Conservation (phyloP, 108 stramenopile species). For the Chaetoceros tenuissimus region DNA sequence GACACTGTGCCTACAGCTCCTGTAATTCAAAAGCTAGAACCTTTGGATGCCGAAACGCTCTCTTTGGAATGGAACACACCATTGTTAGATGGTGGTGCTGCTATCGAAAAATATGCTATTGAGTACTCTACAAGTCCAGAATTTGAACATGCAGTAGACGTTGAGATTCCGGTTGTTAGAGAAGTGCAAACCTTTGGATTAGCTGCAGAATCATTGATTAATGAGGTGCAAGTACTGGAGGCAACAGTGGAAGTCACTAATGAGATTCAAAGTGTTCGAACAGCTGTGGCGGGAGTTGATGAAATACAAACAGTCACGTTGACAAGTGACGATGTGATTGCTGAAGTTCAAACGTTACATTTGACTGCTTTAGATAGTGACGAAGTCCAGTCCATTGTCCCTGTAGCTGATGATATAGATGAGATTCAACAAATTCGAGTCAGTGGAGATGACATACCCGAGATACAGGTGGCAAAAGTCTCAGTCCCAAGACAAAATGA, state of each 20-base stretch:
- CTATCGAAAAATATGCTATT: slow-evolving; percentile 47
- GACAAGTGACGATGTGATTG: slow-evolving; percentile 61
- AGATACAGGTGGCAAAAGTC: slow-evolving; percentile 56
- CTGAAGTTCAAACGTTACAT: slow-evolving; percentile 77
- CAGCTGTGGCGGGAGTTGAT: slow-evolving; percentile 60
- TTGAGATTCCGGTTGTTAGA: slow-evolving; percentile 26
- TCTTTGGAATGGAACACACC: slow-evolving; percentile 45
- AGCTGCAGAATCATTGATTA: slow-evolving; percentile 11
- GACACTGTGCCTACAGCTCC: slow-evolving; percentile 49
- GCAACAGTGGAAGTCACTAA: slow-evolving; percentile 69
- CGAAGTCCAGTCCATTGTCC: slow-evolving; percentile 60
- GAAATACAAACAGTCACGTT: slow-evolving; percentile 75
- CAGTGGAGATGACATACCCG: slow-evolving; percentile 35
- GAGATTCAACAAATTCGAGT: slow-evolving; percentile 64
- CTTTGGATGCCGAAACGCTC: slow-evolving; percentile 33
- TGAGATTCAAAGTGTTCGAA: slow-evolving; percentile 67
- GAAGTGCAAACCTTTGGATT: slow-evolving; percentile 40
- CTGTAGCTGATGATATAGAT: slow-evolving; percentile 53
- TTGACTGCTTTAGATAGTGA: slow-evolving; percentile 62
- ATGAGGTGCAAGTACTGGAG: slow-evolving; percentile 54
- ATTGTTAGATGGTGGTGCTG: slow-evolving; percentile 57
- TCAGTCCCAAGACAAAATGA: slow-evolving; percentile 50
- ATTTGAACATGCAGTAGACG: slow-evolving; percentile 29
- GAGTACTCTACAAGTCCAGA: slow-evolving; percentile 44
- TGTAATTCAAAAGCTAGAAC: not conserved